phyloP scores from a whole-genome alignment of 352 stramenopile species.

The Phytopythium cucurbitacearum region DNA sequence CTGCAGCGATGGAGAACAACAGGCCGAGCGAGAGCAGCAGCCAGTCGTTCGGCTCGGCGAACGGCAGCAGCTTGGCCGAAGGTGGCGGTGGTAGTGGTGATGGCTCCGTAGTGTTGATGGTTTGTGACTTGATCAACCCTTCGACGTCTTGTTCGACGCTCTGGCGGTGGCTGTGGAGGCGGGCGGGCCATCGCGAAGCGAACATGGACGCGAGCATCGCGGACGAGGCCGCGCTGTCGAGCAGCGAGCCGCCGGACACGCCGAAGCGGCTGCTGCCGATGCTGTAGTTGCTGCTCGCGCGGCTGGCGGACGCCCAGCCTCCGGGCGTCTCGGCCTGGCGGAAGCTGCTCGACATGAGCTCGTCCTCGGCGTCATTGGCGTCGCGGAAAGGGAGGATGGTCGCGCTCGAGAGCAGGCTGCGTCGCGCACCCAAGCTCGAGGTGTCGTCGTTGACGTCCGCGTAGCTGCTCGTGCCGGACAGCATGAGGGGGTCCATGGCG shows the following conservation, averaged over 20 bases:
- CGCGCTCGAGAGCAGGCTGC: neutral
- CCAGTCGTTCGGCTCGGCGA: neutral
- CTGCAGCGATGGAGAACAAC: neutral
- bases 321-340: neutral
- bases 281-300: conserved; percentile 1
- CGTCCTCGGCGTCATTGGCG: neutral
- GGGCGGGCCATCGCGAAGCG: no score
- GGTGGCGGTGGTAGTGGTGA: no score
- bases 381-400: neutral
- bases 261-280: neutral
- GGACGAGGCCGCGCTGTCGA: no score
- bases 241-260: no score
- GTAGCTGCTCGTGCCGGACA: no score
- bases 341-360: neutral
- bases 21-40: neutral
- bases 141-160: no score
- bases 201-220: no score
- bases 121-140: no score
- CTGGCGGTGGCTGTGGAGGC: no score
- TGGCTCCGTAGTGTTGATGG: no score
- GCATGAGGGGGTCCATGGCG: no score
- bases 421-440: neutral
- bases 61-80: conserved; percentile 1
- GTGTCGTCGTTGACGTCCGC: neutral
- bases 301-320: conserved; percentile 3